Percentiles rank a stretch among this genome's conserved stretches.
These are phyloP conservation scores for Trichothecium roseum DNA, from an alignment of 2,329 filamentous ascomycete genomes.

Conservation along the genomic window DNA sequence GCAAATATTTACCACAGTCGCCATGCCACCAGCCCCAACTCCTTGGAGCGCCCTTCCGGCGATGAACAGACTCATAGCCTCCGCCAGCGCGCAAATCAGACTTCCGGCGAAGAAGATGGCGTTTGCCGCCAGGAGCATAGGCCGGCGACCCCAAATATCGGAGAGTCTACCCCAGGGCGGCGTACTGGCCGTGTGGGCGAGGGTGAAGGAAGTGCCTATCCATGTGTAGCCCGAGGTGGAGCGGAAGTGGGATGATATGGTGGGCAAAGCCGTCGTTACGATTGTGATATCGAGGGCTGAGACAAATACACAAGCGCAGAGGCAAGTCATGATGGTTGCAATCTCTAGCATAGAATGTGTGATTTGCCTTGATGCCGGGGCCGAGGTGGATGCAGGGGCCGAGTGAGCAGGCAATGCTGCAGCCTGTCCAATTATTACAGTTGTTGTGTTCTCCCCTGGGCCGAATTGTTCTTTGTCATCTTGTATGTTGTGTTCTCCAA, in stretches of 20 bases:
- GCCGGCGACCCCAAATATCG: conserved; percentile 49
- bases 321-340: conserved; percentile 23
- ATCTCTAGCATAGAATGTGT: conserved; percentile 6
- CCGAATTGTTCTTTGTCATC: no score
- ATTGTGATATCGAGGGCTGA: conserved; percentile 44
- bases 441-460: no score
- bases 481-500: no score
- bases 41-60: conserved; percentile 38
- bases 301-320: conserved; percentile 30
- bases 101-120: conserved; percentile 42
- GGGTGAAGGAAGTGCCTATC: conserved; percentile 66
- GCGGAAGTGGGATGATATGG: conserved; percentile 44
- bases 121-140: conserved; percentile 35
- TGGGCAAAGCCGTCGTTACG: conserved; percentile 50
- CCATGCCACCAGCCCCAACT: conserved; percentile 38
- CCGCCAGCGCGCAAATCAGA: conserved; percentile 29
- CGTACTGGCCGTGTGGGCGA: conserved; percentile 55
- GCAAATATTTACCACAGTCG: conserved; percentile 41
- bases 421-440: no score
- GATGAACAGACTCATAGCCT: conserved; percentile 22
- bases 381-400: no score
- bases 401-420: no score
- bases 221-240: conserved; percentile 62
- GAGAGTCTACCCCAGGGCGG: conserved; percentile 61
- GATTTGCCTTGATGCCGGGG: no score